Conservation (phyloP, 768 basidiomycete species). For the Naganishia friedmannii region DNA sequence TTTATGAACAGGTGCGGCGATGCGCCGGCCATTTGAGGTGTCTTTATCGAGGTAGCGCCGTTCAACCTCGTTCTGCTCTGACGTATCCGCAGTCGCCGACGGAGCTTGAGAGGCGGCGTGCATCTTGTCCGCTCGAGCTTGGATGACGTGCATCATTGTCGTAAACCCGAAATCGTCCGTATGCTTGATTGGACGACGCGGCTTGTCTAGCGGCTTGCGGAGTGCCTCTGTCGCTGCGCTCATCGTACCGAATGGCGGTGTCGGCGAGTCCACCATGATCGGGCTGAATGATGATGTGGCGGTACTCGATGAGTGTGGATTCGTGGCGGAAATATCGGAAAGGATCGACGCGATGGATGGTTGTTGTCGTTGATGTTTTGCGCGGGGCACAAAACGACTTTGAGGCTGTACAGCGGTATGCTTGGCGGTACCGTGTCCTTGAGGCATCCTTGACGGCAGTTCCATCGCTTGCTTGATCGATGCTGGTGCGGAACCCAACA, state of each 20-base stretch:
- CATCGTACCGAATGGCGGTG: constrained; percentile 2
- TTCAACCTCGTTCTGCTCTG: constrained; percentile 40
- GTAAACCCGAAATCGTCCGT: constrained; percentile 78
- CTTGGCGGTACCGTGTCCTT: neutral
- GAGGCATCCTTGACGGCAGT: neutral
- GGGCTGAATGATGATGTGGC: constrained; percentile 33
- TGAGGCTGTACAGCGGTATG: neutral
- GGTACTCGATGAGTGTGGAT: constrained; percentile 23
- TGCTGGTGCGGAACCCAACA: constrained; percentile 14
- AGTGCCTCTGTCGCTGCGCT: constrained; percentile 29
- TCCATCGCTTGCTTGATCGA: constrained; percentile 29
- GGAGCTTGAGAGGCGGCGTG: neutral
- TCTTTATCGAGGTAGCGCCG: constrained; percentile 37
- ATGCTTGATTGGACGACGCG: constrained; percentile 41
- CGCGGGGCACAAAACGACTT: neutral
- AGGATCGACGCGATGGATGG: constrained; percentile 73
- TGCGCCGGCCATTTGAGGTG: neutral
- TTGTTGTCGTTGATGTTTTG: constrained; percentile 52
- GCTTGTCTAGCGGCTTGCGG: constrained; percentile 45
- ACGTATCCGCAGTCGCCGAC: constrained; percentile 2
- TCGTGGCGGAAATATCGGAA: constrained; percentile 55
- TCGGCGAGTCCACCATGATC: constrained; percentile 6
- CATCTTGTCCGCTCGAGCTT: constrained; percentile 51
- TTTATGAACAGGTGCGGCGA: constrained; percentile 37
- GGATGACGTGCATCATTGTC: constrained; percentile 84